A percentile compares a stretch with the other conserved stretches of the same genome.
Evolutionary conservation across 345 rosid genomes (phyloP).

Genomic region (Mercurialis annua): DNA sequence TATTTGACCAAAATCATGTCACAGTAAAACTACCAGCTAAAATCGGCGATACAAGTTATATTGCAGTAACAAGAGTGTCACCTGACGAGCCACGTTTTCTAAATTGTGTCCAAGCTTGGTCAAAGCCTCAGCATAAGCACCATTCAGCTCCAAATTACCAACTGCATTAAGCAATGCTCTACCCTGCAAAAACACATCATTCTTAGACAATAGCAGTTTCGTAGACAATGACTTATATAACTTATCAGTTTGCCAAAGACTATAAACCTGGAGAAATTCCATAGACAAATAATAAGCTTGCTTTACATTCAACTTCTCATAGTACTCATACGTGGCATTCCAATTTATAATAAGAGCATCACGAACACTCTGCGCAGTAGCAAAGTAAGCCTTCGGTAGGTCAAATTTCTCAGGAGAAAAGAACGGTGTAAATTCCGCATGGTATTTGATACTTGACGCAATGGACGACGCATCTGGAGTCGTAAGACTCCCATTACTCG

Average conservation of each 20-base stretch:
- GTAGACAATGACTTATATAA: not conserved
- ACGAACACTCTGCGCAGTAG: constrained; percentile 72
- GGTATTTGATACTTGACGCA: constrained; percentile 62
- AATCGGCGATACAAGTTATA: not conserved
- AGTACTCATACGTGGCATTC: constrained; percentile 61
- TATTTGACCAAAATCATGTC: too few species aligned
- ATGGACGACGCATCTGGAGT: constrained; percentile 52
- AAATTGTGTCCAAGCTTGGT: constrained; percentile 62
- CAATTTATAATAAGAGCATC: constrained; percentile 63
- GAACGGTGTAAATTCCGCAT: constrained; percentile 64
- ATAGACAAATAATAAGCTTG: constrained; percentile 76
- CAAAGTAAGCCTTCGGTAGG: constrained; percentile 61
- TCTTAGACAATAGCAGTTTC: constrained; percentile 3
- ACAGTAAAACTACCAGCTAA: too few species aligned
- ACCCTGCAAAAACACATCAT: constrained; percentile 44
- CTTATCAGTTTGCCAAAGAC: not conserved
- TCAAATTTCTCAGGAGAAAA: constrained; percentile 67
- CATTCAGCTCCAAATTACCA: constrained; percentile 70
- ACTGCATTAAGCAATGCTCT: constrained; percentile 71
- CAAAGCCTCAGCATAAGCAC: constrained; percentile 71
- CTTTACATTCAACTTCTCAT: constrained; percentile 57
- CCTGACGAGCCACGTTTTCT: constrained; percentile 64
- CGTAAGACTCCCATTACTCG: constrained; percentile 25
- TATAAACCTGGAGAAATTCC: constrained; percentile 74
- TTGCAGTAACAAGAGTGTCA: constrained; percentile 23